A percentile compares a stretch with the other conserved stretches of the same genome.
These are phyloP conservation scores for Monosporascus sp. DNA, from an alignment of 2,329 filamentous ascomycete genomes.

Conservation along the genomic window DNA sequence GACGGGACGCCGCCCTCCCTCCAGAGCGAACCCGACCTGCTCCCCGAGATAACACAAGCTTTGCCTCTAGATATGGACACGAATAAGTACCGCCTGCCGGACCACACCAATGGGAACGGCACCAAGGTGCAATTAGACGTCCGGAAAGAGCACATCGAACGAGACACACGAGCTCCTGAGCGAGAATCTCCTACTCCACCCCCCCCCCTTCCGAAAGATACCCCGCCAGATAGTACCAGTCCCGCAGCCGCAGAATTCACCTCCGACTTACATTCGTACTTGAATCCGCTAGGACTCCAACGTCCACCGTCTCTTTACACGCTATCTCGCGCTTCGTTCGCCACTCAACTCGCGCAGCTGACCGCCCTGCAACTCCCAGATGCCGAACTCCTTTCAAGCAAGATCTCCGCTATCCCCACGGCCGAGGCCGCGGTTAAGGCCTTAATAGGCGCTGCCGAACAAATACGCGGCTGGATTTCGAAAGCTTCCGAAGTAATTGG, in stretches of 20 bases:
- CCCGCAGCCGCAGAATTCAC: slow-evolving; percentile 37
- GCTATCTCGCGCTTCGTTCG: slow-evolving; percentile 84
- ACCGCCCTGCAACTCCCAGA: slow-evolving; percentile 87
- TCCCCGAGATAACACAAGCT: slow-evolving; percentile 47
- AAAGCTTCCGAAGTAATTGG: slow-evolving; percentile 87
- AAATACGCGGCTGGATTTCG: slow-evolving; percentile 89
- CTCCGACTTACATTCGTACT: slow-evolving; percentile 54
- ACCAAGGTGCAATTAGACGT: slow-evolving; percentile 56
- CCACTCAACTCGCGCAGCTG: slow-evolving; percentile 85
- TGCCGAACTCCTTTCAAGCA: slow-evolving; percentile 74
- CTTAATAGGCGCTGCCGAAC: slow-evolving; percentile 79
- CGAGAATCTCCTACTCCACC: slow-evolving; percentile 31
- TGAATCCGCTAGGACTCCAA: slow-evolving; percentile 59
- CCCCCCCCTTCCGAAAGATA: slow-evolving; percentile 49
- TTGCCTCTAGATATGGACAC: slow-evolving; percentile 60
- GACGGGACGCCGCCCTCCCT: slow-evolving; percentile 1
- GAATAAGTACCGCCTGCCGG: slow-evolving; percentile 68
- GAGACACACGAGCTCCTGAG: slow-evolving; percentile 35
- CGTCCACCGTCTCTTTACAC: slow-evolving; percentile 88
- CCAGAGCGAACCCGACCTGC: slow-evolving; percentile 25
- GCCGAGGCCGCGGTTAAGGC: slow-evolving; percentile 79
- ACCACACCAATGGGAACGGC: slow-evolving; percentile 63
- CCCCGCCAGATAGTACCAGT: slow-evolving; percentile 34
- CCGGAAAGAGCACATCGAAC: slow-evolving; percentile 52
- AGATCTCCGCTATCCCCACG: slow-evolving; percentile 78